phyloP scores from a whole-genome alignment of 495 filamentous ascomycete genomes.

The Xylona heveae region DNA sequence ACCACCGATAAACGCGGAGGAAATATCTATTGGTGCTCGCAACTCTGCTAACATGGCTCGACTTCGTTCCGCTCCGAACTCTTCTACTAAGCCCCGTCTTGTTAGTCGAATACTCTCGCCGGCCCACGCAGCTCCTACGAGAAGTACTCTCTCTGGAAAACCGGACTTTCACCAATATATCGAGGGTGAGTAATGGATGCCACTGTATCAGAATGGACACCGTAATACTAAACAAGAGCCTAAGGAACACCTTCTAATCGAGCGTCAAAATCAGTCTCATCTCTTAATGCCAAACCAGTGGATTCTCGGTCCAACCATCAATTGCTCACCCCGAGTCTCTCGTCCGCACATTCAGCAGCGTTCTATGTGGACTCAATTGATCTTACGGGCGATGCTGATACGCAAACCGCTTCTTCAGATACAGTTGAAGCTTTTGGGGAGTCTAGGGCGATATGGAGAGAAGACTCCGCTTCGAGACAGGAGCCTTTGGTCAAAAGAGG shows the following conservation, averaged over 20 bases:
- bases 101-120: conserved; percentile 12
- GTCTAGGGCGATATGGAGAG: conserved; percentile 33
- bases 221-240: too few species aligned
- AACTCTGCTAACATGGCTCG: too few species aligned
- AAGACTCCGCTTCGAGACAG: conserved; percentile 27
- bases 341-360: conserved; percentile 2
- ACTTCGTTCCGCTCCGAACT: conserved; percentile 27
- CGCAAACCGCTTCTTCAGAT: conserved; percentile 17
- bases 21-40: conserved; percentile 13
- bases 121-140: conserved; percentile 4
- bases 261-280: background rate
- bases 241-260: too few species aligned
- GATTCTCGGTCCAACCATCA: background rate
- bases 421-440: conserved; percentile 29
- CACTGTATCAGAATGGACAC: too few species aligned
- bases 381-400: conserved; percentile 37
- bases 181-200: conserved; percentile 1
- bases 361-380: conserved; percentile 41
- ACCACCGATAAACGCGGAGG: conserved; percentile 4
- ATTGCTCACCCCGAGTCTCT: background rate
- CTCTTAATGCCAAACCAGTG: background rate
- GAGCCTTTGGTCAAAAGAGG: conserved; percentile 26
- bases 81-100: conserved; percentile 28
- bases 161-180: too few species aligned
- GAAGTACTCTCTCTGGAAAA: background rate